Percentiles rank a stretch among this genome's conserved stretches.
These are phyloP conservation scores for Sedum album DNA, from an alignment of 164 flowering plant genomes.

Conservation along the genomic window DNA sequence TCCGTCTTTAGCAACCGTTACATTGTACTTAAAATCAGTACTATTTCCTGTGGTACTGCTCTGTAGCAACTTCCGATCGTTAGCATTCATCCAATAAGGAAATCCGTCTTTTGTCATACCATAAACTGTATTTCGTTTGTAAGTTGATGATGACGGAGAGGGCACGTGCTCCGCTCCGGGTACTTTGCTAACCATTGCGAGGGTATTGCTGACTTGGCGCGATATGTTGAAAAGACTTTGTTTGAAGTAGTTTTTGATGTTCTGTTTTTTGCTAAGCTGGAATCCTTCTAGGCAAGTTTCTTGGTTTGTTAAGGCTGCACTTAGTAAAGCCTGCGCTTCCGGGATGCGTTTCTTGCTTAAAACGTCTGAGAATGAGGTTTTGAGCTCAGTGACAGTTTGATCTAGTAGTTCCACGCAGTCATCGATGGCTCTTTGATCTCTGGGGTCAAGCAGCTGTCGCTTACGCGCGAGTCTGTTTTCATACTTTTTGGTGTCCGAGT, in stretches of 20 bases:
- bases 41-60: slow-evolving; percentile 15
- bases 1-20: slow-evolving; percentile 82
- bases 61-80: slow-evolving; percentile 47
- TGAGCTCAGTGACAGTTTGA: slow-evolving; percentile 39
- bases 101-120: slow-evolving; percentile 32
- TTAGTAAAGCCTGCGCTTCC: slow-evolving; percentile 44
- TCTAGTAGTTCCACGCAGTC: slow-evolving; percentile 76
- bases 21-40: slow-evolving; percentile 16
- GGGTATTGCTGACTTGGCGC: slow-evolving; percentile 56
- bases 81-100: slow-evolving; percentile 55
- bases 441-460: slow-evolving; percentile 16
- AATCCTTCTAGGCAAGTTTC: slow-evolving; percentile 88
- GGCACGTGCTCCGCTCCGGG: slow-evolving; percentile 14
- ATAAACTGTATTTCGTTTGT: background rate
- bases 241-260: slow-evolving; percentile 28
- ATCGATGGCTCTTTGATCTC: slow-evolving; percentile 39
- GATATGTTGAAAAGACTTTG: slow-evolving; percentile 28
- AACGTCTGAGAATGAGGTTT: slow-evolving; percentile 30
- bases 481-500: slow-evolving; percentile 43
- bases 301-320: slow-evolving; percentile 84
- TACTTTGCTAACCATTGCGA: slow-evolving; percentile 56
- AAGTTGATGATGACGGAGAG: background rate
- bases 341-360: slow-evolving; percentile 18
- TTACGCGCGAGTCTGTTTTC: slow-evolving; percentile 14
- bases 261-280: slow-evolving; percentile 20